Evolutionary conservation across 148 eudicot species (phyloP), one percentile per base, ranked within the genome.

Genomic region (Silene latifolia): DNA sequence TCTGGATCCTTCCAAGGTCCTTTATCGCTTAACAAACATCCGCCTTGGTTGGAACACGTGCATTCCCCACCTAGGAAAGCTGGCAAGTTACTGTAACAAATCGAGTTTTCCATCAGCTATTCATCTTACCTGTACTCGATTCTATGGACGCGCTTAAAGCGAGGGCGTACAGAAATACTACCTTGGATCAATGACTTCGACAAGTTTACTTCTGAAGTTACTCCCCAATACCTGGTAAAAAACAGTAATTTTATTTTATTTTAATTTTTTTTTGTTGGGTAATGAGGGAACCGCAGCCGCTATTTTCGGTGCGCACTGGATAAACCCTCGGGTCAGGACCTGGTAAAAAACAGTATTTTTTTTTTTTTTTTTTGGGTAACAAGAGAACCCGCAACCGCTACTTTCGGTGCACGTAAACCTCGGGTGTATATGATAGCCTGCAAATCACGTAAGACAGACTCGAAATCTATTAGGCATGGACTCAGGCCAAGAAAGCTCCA

Each of bases 1-100:
- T 80, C 72, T 4, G 85, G 88, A 72, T 87, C 89, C 72, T 80
- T 84, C 93, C 93, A 89, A 3, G 89, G 93, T 64, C 93, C 93
- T 83, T 85, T 89, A 64, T 86, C 87, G 23, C 86, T 87, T 20
- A 78, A 68, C 70, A 82, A 78, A 71, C 93, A 89, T n/a, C 93
- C 90, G 15, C 87, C 93, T 48, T 54, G 76, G 19, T 75, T 83
- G 63, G 86, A 76, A 81, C 93, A 89, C 20, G 84, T 79, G 88
- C 90, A 89, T 25, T 79, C 81, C 44, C 93, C 93, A 8, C 90
- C 90, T 21, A 89, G 80, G 78, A 87, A 85, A 71, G 71, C 80
- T 54, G 93, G 93, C 67, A 89, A 81, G 66, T 87, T 83, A 70
- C 90, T 88, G 83, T 46, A 9, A 51, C 9, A 70, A 58, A 77